Evolutionary conservation across 352 stramenopile genomes (phyloP), one percentile per base, ranked within the genome.

Genomic region (Pythium scleroteichum): DNA sequence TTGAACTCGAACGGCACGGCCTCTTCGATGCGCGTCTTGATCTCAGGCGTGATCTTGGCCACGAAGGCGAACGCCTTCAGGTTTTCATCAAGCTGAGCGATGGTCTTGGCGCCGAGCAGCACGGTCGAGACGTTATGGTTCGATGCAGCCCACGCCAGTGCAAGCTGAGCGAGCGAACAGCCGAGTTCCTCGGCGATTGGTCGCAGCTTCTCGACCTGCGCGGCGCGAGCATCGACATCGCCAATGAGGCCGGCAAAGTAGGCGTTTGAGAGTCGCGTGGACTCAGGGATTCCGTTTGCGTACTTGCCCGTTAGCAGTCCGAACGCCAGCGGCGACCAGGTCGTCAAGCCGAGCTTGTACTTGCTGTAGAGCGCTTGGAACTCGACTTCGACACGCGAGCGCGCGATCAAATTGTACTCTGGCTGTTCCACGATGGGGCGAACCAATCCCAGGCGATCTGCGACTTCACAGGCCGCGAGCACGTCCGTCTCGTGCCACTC

Each of bases 271-370:
- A 58, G n/a, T 41, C 64, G 68, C 23, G 66, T 23, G 32, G 44
- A 65, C 17, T 87, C 81, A 9, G 83, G 83, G 23, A 88, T 82
- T 1, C 75, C 78, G 22, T 76, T 79, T 58, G 65, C 82, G 79
- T 92, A 92, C 53, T 93, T 92, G 45, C 81, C 81, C 22, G 84
- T 90, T 1, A 94, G 59, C 8, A 93, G 42, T 16, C 84, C 84
- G 12, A 66, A 82, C 1, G 76, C 73, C 4, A 94, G 58, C 22
- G 73, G 74, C 39, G 61, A 76, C 72, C 72, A 85, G 12, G 69
- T 79, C 39, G 73, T 84, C 24, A 73, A 47, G 20, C 72, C 76
- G 17, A 73, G 22, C 13, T 76, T 76, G 58, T 82, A 79, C 23
- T 69, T 58, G 13, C 63, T 58, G 67, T 75, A 85, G 35, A 85